Conservation (phyloP, 768 basidiomycete species). For the Pisolithus tinctorius region DNA sequence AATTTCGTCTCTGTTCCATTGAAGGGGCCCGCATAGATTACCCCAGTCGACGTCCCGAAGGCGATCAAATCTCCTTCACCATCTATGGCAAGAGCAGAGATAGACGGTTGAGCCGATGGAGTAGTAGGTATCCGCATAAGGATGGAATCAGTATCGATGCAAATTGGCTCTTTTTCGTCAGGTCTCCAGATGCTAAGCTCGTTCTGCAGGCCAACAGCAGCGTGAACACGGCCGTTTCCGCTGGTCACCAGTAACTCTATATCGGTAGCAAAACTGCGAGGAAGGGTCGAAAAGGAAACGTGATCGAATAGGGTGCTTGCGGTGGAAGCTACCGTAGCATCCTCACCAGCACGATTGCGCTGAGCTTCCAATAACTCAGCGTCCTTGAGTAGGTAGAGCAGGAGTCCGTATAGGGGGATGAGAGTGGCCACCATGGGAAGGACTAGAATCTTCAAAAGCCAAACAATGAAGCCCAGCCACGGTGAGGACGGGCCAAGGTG, state of each 20-base stretch:
- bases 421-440: conserved; percentile 81
- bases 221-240: conserved; percentile 54
- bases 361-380: conserved; percentile 88
- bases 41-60: conserved; percentile 63
- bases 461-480: conserved; percentile 53
- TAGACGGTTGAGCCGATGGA: conserved; percentile 39
- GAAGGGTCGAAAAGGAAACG: conserved; percentile 60
- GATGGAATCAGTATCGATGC: conserved; percentile 47
- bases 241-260: conserved; percentile 75
- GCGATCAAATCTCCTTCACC: conserved; percentile 56
- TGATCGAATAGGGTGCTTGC: conserved; percentile 32
- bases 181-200: conserved; percentile 67
- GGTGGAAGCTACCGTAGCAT: conserved; percentile 24
- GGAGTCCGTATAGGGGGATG: conserved; percentile 61
- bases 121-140: conserved; percentile 45
- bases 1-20: conserved; percentile 30
- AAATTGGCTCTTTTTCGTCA: conserved; percentile 33
- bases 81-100: conserved; percentile 61
- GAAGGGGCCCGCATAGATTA: conserved; percentile 59
- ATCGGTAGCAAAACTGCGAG: conserved; percentile 77
- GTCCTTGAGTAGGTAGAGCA: conserved; percentile 85
- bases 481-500: conserved; percentile 40
- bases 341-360: conserved; percentile 49
- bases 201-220: conserved; percentile 73
- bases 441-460: conserved; percentile 77